Evolutionary conservation across 768 basidiomycete genomes (phyloP), one percentile per base, ranked within the genome.

Genomic region (Xanthoconium purpureum): DNA sequence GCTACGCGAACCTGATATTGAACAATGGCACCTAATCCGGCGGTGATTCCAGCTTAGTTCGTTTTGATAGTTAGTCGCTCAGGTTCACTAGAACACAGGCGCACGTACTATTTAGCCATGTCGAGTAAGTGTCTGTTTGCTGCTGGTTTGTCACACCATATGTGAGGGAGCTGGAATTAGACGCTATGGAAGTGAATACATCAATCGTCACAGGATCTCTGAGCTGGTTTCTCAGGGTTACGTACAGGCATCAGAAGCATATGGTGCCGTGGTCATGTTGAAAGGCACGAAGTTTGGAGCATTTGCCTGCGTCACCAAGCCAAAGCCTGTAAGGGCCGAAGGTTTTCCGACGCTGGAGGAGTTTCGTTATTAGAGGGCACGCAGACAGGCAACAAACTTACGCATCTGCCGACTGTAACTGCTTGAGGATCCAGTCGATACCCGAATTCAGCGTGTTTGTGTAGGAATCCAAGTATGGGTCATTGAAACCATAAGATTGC

Each of bases 291-390:
- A 89, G 59, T 68, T 66, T 17, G 77, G 72, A 0, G 79, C 66
- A 68, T 82, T 85, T 37, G 65, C 52, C 57, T 81, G 77, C 0
- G 85, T 84, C 20, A 88, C 83, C 45, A 88, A 72, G 74, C 87
- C 87, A 50, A 88, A 84, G 2, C 74, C 80, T 35, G 76, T 80
- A 35, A 86, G 66, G 5, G 75, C 61, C 11, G 78, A 65, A 5
- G 87, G 87, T 62, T 87, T 88, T 28, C 76, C 74, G 32, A 78
- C 75, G 32, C 85, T 86, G 40, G 50, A 39, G 14, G 35, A 32
- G 8, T 28, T 24, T 20, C 40, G 11, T 43, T 13, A 40, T 68
- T 47, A 68, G 52, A 29, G 18, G 13, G n/a, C 18, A n/a, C 30
- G 46, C 1, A 30, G n/a, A 29, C 12, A 38, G n/a, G 32, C 5